Evolutionary conservation across 441 rosid species (phyloP).

Genomic region (Aleurites moluccanus): DNA sequence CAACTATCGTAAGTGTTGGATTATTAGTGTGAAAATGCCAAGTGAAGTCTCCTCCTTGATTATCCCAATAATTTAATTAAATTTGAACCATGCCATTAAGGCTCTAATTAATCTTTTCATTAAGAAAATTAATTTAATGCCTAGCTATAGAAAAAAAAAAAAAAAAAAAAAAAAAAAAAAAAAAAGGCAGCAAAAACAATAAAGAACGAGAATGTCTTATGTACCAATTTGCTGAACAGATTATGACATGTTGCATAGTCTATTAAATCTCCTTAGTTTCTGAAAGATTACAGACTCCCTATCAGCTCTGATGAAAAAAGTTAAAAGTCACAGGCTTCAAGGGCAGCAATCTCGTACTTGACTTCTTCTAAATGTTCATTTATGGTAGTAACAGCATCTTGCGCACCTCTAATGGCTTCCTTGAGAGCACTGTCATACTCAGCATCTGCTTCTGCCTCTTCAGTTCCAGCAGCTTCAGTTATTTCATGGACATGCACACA

Average conservation of each 20-base stretch:
- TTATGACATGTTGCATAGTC: neutral
- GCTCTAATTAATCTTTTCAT: no score
- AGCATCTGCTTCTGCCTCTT: conserved; percentile 86
- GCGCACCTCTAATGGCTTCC: conserved; percentile 88
- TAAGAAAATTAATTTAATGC: no score
- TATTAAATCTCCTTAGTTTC: neutral
- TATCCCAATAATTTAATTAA: no score
- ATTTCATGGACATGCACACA: conserved; percentile 78
- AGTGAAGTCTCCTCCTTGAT: no score
- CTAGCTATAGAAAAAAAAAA: no score
- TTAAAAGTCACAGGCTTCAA: conserved; percentile 42
- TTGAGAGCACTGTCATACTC: conserved; percentile 76
- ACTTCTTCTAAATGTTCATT: conserved; percentile 78
- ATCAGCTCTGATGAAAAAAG: neutral
- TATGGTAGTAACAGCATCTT: conserved; percentile 75
- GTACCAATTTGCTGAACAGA: neutral
- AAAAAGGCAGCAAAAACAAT: neutral
- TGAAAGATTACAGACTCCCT: neutral
- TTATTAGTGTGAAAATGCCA: no score
- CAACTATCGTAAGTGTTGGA: no score
- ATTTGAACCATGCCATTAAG: no score
- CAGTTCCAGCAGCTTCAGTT: conserved; percentile 70
- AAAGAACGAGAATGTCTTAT: neutral
- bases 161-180: no score
- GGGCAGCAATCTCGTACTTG: conserved; percentile 69